Conservation (phyloP, 2,329 filamentous ascomycete species). For the Xylariaceae sp. region DNA sequence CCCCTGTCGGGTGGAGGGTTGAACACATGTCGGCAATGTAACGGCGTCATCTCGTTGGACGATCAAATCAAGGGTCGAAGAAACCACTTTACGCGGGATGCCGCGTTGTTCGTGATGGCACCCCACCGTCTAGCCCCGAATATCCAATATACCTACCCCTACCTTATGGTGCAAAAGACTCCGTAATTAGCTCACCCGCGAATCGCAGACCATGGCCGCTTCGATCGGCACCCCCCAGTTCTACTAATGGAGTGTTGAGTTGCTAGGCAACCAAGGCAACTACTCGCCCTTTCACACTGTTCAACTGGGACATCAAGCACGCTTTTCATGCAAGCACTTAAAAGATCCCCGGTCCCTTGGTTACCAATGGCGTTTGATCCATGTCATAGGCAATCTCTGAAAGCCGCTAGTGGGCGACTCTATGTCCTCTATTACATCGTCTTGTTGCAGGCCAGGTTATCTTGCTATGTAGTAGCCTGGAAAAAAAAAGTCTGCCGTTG, state of each 20-base stretch:
- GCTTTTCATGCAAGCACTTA: conserved; percentile 35
- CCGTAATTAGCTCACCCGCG: conserved; percentile 16
- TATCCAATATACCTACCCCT: conserved; percentile 1
- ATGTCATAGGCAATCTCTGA: conserved; percentile 18
- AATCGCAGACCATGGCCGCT: conserved; percentile 21
- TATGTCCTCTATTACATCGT: conserved; percentile 14
- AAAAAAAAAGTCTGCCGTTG: conserved; percentile 20
- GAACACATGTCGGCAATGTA: conserved; percentile 3
- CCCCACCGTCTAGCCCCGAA: conserved; percentile 25
- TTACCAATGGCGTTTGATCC: conserved; percentile 22
- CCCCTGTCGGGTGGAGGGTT: conserved; percentile 2
- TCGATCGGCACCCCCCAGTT: conserved; percentile 13
- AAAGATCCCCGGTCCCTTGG: conserved; percentile 24
- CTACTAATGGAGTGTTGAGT: conserved; percentile 18
- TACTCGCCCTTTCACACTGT: conserved; percentile 27
- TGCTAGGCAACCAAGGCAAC: conserved; percentile 34
- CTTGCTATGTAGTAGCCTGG: conserved; percentile 2
- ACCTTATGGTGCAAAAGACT: background rate
- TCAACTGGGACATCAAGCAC: conserved; percentile 19
- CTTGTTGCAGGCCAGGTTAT: conserved; percentile 22
- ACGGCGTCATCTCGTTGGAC: conserved; percentile 12
- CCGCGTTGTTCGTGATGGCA: conserved; percentile 29
- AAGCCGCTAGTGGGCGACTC: conserved; percentile 11
- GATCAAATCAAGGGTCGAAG: conserved; percentile 23
- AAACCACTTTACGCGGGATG: conserved; percentile 38